These are phyloP conservation scores for Chaetomiaceae sp. DNA, from an alignment of 2,329 filamentous ascomycete genomes.

Conservation along the genomic window DNA sequence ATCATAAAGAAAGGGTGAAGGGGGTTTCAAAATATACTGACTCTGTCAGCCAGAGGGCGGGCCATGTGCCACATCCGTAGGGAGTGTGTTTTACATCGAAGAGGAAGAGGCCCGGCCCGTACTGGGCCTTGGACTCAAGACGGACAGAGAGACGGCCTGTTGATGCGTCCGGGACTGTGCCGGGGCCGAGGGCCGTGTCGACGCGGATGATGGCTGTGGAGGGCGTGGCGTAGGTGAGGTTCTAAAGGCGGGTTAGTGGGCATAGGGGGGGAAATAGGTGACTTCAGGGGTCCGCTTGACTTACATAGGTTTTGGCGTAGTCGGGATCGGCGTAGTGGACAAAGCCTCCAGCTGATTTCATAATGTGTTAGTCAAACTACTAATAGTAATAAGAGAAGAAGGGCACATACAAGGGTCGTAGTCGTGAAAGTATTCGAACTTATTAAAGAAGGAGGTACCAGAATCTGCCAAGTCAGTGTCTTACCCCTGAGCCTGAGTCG, in stretches of 20 bases:
- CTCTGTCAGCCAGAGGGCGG: conserved; percentile 62
- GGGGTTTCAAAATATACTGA: neutral
- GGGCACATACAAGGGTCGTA: conserved; percentile 42
- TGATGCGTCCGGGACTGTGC: conserved; percentile 44
- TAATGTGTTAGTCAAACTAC: conserved; percentile 2
- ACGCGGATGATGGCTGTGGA: conserved; percentile 54
- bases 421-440: conserved; percentile 49
- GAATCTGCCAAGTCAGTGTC: conserved; percentile 35
- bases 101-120: conserved; percentile 60
- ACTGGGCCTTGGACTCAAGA: conserved; percentile 55
- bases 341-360: conserved; percentile 39
- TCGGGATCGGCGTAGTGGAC: conserved; percentile 49
- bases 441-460: conserved; percentile 48
- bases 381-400: neutral
- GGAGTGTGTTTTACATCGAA: conserved; percentile 62
- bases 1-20: neutral
- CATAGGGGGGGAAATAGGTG: neutral
- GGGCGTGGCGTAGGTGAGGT: conserved; percentile 56
- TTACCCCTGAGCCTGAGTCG: neutral
- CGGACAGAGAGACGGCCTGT: conserved; percentile 60
- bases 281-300: too few species aligned
- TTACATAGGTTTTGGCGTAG: conserved; percentile 40
- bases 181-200: conserved; percentile 52
- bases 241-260: conserved; percentile 34
- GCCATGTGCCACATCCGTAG: conserved; percentile 60